These are phyloP conservation scores for Phytophthora tentaculata DNA, from an alignment of 352 stramenopile genomes.

Conservation along the genomic window DNA sequence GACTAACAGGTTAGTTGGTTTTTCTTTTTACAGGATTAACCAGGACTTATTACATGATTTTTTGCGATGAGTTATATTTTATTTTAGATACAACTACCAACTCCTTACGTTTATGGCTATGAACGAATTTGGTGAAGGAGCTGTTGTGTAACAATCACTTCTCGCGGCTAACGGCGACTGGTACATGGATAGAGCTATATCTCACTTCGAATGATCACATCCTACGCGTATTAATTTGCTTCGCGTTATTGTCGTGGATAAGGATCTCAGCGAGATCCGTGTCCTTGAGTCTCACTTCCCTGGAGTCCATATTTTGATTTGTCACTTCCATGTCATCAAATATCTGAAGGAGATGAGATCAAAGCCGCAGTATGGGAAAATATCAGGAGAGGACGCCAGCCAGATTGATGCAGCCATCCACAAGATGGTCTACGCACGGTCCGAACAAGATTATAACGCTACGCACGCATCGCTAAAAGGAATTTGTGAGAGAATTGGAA, in stretches of 20 bases:
- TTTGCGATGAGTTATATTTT: slow-evolving; percentile 4
- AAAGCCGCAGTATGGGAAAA: slow-evolving; percentile 19
- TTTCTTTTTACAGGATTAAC: too few relatives aligned
- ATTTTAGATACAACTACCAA: slow-evolving; percentile 34
- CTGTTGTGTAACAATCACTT: slow-evolving; percentile 8
- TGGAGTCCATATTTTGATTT: slow-evolving; percentile 11
- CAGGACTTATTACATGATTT: background rate
- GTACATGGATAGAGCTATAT: background rate
- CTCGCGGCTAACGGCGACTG: background rate
- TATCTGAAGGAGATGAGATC: slow-evolving; percentile 14
- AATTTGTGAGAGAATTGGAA: slow-evolving; percentile 4
- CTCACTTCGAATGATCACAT: background rate
- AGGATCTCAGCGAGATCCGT: too few relatives aligned
- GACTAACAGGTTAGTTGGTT: too few relatives aligned
- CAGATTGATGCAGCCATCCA: slow-evolving; percentile 18
- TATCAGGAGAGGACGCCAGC: slow-evolving; percentile 19
- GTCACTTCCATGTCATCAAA: too few relatives aligned
- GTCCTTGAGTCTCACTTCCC: slow-evolving; percentile 19
- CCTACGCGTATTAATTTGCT: background rate
- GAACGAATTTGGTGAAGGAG: too few relatives aligned
- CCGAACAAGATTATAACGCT: too few relatives aligned
- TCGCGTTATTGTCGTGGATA: background rate
- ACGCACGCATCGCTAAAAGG: background rate
- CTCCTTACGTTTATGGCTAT: slow-evolving; percentile 16
- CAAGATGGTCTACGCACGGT: slow-evolving; percentile 30